Conservation (phyloP, 108 stramenopile genomes). For the Nitzschia putrida region DNA sequence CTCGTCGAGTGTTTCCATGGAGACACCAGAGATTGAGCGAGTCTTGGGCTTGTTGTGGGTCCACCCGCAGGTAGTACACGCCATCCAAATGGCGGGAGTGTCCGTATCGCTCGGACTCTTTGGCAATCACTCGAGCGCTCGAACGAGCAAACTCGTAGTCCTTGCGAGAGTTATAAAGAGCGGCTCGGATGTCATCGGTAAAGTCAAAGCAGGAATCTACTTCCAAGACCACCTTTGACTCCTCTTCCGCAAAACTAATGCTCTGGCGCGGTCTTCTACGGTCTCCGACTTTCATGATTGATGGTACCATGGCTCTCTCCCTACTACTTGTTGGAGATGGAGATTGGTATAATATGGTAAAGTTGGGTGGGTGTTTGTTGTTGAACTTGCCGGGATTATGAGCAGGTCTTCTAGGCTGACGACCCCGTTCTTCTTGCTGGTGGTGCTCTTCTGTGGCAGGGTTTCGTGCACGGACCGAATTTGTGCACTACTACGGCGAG, state of each 20-base stretch:
- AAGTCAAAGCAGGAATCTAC: constrained; percentile 21
- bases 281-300: constrained; percentile 6
- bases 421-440: too few species aligned
- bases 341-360: too few species aligned
- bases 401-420: too few species aligned
- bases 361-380: too few species aligned
- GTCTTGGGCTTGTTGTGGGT: constrained; percentile 24
- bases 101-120: constrained; percentile 35
- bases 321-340: too few species aligned
- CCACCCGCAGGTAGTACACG: constrained; percentile 11
- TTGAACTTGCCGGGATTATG: too few species aligned
- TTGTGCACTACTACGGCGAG: too few species aligned
- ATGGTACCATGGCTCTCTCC: not conserved
- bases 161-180: constrained; percentile 20
- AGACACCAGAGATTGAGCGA: constrained; percentile 35
- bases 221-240: constrained; percentile 11
- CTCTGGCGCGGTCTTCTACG: constrained; percentile 12
- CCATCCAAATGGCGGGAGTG: constrained; percentile 22
- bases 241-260: constrained; percentile 6
- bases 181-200: constrained; percentile 1
- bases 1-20: constrained; percentile 38
- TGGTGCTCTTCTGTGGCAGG: too few species aligned
- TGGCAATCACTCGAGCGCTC: constrained; percentile 22
- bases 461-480: too few species aligned
- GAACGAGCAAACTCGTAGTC: constrained; percentile 30